These are phyloP conservation scores for Suhomyces sp. DNA, from an alignment of 805 yeast species.

Conservation along the genomic window DNA sequence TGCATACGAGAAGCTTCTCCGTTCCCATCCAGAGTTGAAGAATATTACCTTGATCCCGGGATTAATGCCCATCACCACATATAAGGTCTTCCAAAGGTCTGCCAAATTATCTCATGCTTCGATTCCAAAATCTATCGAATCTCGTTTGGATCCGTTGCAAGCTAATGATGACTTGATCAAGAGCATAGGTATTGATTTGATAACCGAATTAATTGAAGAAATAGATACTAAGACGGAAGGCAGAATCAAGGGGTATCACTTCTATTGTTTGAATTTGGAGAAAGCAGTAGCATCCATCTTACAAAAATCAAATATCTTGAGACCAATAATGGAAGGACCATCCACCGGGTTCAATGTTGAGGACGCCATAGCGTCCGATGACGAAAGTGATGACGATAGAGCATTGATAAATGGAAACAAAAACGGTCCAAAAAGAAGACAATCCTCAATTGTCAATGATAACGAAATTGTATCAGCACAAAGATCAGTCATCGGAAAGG, in stretches of 20 bases:
- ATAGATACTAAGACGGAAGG: conserved; percentile 54
- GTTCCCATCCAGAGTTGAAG: conserved; percentile 39
- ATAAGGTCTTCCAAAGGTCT: conserved; percentile 78
- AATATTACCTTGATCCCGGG: conserved; percentile 77
- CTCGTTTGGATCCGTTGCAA: conserved; percentile 54
- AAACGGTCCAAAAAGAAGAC: conserved; percentile 27
- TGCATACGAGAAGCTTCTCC: conserved; percentile 56
- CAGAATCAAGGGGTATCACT: conserved; percentile 80
- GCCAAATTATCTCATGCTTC: conserved; percentile 86
- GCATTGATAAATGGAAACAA: conserved; percentile 18
- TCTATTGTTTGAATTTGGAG: conserved; percentile 89
- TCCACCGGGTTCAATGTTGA: conserved; percentile 26
- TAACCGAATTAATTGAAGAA: conserved; percentile 61
- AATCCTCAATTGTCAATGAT: conserved; percentile 39
- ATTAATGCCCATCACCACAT: conserved; percentile 87
- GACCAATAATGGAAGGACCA: conserved; percentile 41
- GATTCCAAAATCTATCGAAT: conserved; percentile 59
- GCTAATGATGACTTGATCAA: conserved; percentile 77
- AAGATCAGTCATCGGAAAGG: conserved; percentile 24
- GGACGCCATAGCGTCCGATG: conserved; percentile 42
- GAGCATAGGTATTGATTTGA: conserved; percentile 73
- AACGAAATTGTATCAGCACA: conserved; percentile 34
- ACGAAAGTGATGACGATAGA: conserved; percentile 29
- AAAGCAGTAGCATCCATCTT: conserved; percentile 87
- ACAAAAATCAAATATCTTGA: conserved; percentile 55